Conservation (phyloP, 2,329 filamentous ascomycete species). For the Camillea tinctor region DNA sequence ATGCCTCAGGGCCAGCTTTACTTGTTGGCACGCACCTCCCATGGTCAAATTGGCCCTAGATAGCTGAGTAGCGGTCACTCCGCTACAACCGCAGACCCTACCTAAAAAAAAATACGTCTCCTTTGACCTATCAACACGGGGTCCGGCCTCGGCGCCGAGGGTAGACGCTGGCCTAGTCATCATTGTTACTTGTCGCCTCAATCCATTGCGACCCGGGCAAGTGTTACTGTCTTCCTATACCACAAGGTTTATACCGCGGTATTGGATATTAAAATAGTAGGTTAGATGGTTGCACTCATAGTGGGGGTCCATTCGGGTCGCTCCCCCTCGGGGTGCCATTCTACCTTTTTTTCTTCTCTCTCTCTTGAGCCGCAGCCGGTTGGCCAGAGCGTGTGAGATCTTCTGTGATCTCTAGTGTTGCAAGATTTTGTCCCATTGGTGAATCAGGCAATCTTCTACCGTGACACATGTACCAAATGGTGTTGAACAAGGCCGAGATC, state of each 20-base stretch:
- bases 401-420: not conserved
- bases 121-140: not conserved
- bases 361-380: not conserved
- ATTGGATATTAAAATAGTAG: not conserved
- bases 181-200: not conserved
- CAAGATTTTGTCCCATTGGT: conserved; percentile 7
- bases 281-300: not conserved
- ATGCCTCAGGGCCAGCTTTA: not conserved
- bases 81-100: not conserved
- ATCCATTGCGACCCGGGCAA: not conserved
- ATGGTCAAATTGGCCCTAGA: not conserved
- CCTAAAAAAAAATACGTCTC: too few relatives aligned
- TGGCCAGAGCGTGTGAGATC: not conserved
- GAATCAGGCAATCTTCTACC: conserved; percentile 13
- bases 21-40: not conserved
- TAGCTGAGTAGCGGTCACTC: not conserved
- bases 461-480: conserved; percentile 17
- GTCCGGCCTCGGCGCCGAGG: not conserved
- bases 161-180: not conserved
- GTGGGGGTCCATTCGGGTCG: not conserved
- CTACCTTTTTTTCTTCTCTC: not conserved
- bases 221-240: not conserved
- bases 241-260: not conserved
- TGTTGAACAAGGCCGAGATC: conserved; percentile 14
- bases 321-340: not conserved